Conservation (phyloP, 1,284 basidiomycete species). For the Chiua sp. region DNA sequence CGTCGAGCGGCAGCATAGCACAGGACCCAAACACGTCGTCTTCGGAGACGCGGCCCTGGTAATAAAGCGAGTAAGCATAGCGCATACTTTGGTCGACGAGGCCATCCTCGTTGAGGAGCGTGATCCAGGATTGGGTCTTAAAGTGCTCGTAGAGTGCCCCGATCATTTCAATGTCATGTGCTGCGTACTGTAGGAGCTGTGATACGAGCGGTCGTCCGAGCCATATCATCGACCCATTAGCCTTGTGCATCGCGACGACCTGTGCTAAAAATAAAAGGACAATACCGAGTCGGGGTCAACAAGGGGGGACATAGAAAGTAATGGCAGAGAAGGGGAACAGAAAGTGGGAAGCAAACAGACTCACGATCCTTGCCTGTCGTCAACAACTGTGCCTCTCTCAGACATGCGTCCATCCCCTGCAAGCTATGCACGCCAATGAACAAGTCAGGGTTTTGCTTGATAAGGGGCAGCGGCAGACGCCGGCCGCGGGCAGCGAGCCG, state of each 20-base stretch:
- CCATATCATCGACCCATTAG: constrained; percentile 40
- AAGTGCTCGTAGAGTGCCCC: constrained; percentile 43
- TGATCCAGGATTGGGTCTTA: constrained; percentile 37
- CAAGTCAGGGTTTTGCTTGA: constrained; percentile 32
- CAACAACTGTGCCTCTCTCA: constrained; percentile 20
- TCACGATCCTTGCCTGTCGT: constrained; percentile 36
- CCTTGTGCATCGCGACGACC: constrained; percentile 44
- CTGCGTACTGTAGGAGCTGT: constrained; percentile 45
- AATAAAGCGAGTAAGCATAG: constrained; percentile 31
- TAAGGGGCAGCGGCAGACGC: constrained; percentile 30
- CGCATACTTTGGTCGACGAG: constrained; percentile 34
- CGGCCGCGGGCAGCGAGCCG: constrained; percentile 35
- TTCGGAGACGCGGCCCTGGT: constrained; percentile 30
- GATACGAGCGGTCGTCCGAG: constrained; percentile 41
- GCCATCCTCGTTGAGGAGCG: constrained; percentile 7
- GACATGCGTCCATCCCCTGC: constrained; percentile 36
- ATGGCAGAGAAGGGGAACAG: neutral
- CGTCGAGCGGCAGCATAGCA: constrained; percentile 33
- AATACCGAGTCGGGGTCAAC: neutral
- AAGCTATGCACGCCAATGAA: constrained; percentile 39
- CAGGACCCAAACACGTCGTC: constrained; percentile 32
- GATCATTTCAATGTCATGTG: constrained; percentile 48
- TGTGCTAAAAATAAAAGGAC: constrained; percentile 30
- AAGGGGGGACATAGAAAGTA: neutral
- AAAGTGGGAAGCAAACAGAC: neutral